A percentile compares a stretch with the other conserved stretches of the same genome.
Evolutionary conservation across 2,329 filamentous ascomycete species (phyloP).

Genomic region (Trichoderma koningii): DNA sequence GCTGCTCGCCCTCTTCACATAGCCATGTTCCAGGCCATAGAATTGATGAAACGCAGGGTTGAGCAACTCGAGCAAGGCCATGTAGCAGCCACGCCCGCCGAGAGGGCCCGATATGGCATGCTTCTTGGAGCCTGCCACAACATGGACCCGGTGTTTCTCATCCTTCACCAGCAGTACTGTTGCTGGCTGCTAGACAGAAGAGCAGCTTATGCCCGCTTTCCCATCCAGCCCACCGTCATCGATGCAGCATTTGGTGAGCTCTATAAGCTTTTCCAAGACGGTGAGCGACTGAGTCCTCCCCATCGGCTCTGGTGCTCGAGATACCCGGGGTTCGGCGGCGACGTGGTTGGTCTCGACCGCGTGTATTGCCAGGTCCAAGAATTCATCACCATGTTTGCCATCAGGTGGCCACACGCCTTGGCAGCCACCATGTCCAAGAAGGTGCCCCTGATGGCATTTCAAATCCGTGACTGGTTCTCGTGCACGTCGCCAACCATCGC

Average conservation of each 20-base stretch:
- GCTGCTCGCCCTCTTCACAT: neutral
- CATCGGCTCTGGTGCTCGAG: slow-evolving; percentile 38
- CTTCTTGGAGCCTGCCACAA: slow-evolving; percentile 57
- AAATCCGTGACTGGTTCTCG: slow-evolving; percentile 32
- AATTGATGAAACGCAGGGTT: neutral
- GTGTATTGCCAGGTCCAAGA: slow-evolving; percentile 26
- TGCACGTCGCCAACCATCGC: slow-evolving; percentile 36
- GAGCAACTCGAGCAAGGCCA: slow-evolving; percentile 14
- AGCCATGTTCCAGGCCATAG: neutral
- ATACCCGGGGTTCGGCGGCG: slow-evolving; percentile 32
- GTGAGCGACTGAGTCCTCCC: slow-evolving; percentile 30
- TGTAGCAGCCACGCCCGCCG: slow-evolving; percentile 31
- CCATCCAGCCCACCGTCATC: slow-evolving; percentile 23
- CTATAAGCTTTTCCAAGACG: slow-evolving; percentile 32
- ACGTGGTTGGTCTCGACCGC: neutral
- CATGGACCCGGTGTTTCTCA: slow-evolving; percentile 64
- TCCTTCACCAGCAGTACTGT: slow-evolving; percentile 67
- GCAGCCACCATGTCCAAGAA: slow-evolving; percentile 27
- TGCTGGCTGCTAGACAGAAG: slow-evolving; percentile 49
- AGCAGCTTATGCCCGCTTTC: slow-evolving; percentile 38
- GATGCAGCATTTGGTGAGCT: slow-evolving; percentile 33
- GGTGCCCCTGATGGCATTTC: slow-evolving; percentile 37
- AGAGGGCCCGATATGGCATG: slow-evolving; percentile 54
- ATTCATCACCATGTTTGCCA: slow-evolving; percentile 34
- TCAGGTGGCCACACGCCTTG: slow-evolving; percentile 32